Percentiles rank a stretch among this genome's conserved stretches.
Evolutionary conservation across 2,329 filamentous ascomycete species (phyloP).

Genomic region (Ophiostoma australiae): DNA sequence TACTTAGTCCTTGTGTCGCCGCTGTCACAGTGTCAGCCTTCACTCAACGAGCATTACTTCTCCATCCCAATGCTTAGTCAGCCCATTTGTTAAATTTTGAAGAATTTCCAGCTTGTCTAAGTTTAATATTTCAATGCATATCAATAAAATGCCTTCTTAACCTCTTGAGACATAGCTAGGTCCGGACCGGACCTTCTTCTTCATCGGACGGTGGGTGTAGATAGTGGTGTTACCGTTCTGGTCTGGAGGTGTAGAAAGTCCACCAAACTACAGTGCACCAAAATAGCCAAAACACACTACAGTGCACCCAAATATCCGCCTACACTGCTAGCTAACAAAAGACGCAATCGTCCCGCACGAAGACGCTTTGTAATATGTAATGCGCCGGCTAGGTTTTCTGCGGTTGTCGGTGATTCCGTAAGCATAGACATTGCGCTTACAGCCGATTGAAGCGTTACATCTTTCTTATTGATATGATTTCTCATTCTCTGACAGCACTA

Average conservation of each 20-base stretch:
- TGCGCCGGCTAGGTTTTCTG: constrained; percentile 6
- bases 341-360: constrained; percentile 18
- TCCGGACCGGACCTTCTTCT: background rate
- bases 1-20: background rate
- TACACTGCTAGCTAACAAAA: background rate
- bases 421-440: background rate
- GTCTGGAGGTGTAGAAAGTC: background rate
- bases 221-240: background rate
- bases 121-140: background rate
- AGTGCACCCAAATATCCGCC: too few relatives aligned
- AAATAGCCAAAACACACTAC: background rate
- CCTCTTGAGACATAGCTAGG: background rate
- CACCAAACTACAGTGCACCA: background rate
- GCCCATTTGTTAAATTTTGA: background rate
- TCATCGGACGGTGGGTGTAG: background rate
- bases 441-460: background rate
- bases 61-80: background rate
- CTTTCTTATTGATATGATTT: background rate
- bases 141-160: background rate
- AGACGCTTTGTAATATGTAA: constrained; percentile 21
- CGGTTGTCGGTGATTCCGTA: background rate
- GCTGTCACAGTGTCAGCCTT: background rate
- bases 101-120: background rate
- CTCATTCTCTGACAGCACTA: background rate
- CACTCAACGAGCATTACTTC: background rate